phyloP scores from a whole-genome alignment of 805 yeast species.

The Yueomyces sp. region DNA sequence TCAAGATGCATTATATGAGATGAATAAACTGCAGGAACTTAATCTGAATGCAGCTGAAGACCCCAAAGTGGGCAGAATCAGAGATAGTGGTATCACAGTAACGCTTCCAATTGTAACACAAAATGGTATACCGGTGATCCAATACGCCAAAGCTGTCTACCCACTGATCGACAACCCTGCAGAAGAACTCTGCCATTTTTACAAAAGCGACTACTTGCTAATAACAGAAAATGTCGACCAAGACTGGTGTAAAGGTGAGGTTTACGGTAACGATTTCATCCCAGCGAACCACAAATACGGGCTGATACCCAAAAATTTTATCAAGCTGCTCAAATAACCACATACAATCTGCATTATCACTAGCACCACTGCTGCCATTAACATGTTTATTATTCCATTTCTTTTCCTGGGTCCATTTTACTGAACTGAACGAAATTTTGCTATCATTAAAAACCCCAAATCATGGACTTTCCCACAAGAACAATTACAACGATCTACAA shows the following conservation, averaged over 20 bases:
- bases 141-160: constrained; percentile 22
- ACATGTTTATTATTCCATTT: no score
- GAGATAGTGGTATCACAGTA: constrained; percentile 20
- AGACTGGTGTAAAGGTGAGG: constrained; percentile 25
- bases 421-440: no score
- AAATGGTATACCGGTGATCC: constrained; percentile 15
- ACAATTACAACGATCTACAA: no score
- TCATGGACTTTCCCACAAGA: no score
- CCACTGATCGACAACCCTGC: constrained; percentile 18
- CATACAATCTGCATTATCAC: neutral
- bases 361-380: no score
- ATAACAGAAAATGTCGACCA: constrained; percentile 18
- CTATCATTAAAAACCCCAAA: no score
- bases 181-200: constrained; percentile 19
- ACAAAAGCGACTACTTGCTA: constrained; percentile 19
- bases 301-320: constrained; percentile 17
- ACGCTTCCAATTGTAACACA: constrained; percentile 18
- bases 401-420: no score
- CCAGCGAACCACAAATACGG: constrained; percentile 10
- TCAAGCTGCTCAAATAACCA: constrained; percentile 5
- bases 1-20: constrained; percentile 21
- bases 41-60: constrained; percentile 8
- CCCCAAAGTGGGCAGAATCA: constrained; percentile 11
- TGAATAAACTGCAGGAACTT: constrained; percentile 16
- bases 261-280: constrained; percentile 16